A percentile compares a stretch with the other conserved stretches of the same genome.
phyloP scores from a whole-genome alignment of 129 eudicot species.

The Flaveria bidentis region DNA sequence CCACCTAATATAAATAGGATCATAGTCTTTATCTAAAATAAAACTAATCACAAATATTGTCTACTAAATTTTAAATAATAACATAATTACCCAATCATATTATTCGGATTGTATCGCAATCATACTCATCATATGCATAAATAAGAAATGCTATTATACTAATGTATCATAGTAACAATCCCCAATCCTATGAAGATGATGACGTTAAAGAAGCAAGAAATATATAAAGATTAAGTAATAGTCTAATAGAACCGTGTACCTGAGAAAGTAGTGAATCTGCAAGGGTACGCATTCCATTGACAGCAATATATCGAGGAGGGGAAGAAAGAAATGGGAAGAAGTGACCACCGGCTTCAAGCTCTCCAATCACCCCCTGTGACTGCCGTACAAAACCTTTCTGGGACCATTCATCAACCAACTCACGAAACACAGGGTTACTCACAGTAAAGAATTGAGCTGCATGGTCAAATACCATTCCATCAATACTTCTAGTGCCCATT shows the following conservation, averaged over 20 bases:
- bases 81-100: not conserved
- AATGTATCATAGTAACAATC: not conserved
- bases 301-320: constrained; percentile 73
- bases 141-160: not conserved
- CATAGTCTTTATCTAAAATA: not conserved
- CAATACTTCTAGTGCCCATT: constrained; percentile 87
- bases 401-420: constrained; percentile 76
- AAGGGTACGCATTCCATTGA: constrained; percentile 91
- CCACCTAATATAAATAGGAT: not conserved
- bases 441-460: constrained; percentile 96
- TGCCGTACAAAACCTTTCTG: constrained; percentile 64
- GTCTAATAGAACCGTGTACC: constrained; percentile 36
- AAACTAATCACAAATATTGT: not conserved
- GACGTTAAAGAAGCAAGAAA: not conserved
- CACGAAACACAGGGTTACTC: constrained; percentile 64
- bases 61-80: not conserved
- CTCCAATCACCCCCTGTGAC: constrained; percentile 76
- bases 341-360: constrained; percentile 79
- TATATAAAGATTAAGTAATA: not conserved
- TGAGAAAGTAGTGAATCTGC: constrained; percentile 88
- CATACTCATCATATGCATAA: constrained; percentile 1
- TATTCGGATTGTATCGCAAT: not conserved
- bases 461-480: constrained; percentile 79
- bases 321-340: constrained; percentile 52
- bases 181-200: not conserved